phyloP scores from a whole-genome alignment of 176 grass and related monocot genomes.

The Pharus latifolius region DNA sequence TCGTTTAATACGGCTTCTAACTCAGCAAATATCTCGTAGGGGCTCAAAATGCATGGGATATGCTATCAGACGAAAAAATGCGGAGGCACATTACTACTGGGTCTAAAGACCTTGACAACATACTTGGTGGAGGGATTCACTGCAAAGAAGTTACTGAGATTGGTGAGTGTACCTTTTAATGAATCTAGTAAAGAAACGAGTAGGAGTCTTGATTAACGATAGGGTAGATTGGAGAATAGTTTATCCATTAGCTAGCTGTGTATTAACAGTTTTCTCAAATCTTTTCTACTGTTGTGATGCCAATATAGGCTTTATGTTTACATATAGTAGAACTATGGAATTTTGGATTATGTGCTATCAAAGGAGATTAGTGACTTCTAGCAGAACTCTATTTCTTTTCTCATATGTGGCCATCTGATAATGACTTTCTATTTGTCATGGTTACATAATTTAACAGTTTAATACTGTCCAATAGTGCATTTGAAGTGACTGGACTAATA shows the following conservation, averaged over 20 bases:
- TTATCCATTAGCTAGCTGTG: not conserved
- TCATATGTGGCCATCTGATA: not conserved
- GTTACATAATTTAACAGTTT: not conserved
- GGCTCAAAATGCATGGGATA: slow-evolving; percentile 90
- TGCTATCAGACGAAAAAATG: slow-evolving; percentile 88
- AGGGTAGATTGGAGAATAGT: not conserved
- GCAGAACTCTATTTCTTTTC: not conserved
- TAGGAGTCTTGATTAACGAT: not conserved
- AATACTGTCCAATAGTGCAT: slow-evolving; percentile 2
- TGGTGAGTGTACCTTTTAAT: slow-evolving; percentile 29
- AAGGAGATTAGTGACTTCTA: not conserved
- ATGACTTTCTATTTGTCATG: not conserved
- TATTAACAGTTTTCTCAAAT: too few species aligned
- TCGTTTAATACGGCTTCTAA: not conserved
- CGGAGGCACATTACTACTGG: slow-evolving; percentile 81
- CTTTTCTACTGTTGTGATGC: too few species aligned
- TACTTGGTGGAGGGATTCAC: slow-evolving; percentile 96
- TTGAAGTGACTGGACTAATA: slow-evolving; percentile 17
- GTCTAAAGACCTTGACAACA: slow-evolving; percentile 48
- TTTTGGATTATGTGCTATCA: too few species aligned
- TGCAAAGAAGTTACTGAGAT: slow-evolving; percentile 94
- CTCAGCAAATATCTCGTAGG: slow-evolving; percentile 30
- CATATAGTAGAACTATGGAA: too few species aligned
- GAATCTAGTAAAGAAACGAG: not conserved
- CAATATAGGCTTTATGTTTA: too few species aligned